Evolutionary conservation across 2,329 filamentous ascomycete genomes (phyloP), one percentile per base, ranked within the genome.

Genomic region (Cryphonectria japonica): DNA sequence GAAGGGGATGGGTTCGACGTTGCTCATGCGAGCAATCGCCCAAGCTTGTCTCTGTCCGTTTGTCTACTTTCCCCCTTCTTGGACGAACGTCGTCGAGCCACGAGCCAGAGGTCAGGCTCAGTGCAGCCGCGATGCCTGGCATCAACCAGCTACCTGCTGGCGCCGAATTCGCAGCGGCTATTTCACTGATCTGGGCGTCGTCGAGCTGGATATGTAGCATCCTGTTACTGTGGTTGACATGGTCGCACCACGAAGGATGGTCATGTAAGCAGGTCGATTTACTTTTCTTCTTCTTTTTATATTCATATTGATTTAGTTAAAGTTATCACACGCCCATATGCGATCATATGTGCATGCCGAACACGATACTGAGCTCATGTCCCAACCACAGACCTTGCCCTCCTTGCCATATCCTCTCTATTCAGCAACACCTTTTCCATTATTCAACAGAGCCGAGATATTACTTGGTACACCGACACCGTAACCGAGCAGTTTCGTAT

Each of bases 381-480:
- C 59, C 13, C 8, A n/a, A 39, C 29, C 19, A 14, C 39, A 77
- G 76, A 77, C 59, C 73, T 77, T 8, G 74, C 76, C 22, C 71
- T 73, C 41, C 50, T 77, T 22, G 72, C 74, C 13, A 73, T 75
- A 39, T 75, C 74, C 34, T 72, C 73, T 2, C 59, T 75, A 3
- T n/a, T 76, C 46, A 76, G 75, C 67, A 75, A 72, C 3, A 73
- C 72, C 16, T 75, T 75, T 8, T 78, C 76, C 32, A 74, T 78
- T 9, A 63, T 73, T 6, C 76, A 78, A 62, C 76, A 78, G 50
- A 68, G 72, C 13, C 74, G 75, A 54, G 75, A 76, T 57, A 69
- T 75, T 5, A 72, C 72, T 13, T 75, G 62, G 37, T 78, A 74
- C 39, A 52, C 59, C 19, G 68, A 76, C 61, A 71, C 74, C 6